Evolutionary conservation across 139 green algal genomes (phyloP), one percentile per base, ranked within the genome.

Genomic region (Pseudopediastrum boryanum): DNA sequence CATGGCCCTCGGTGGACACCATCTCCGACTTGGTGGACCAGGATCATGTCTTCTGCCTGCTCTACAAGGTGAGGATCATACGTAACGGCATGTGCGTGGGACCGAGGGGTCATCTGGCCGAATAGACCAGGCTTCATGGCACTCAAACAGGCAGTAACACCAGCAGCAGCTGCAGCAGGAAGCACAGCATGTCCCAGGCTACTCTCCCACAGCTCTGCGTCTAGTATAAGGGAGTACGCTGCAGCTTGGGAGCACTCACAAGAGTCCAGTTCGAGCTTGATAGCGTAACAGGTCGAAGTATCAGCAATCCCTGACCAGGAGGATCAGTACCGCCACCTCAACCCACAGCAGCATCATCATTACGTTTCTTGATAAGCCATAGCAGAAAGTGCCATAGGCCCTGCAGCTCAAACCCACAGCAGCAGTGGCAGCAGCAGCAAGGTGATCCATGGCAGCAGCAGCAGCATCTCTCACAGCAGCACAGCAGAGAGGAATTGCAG

Each of bases 1-100:
- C 89, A 10, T 99, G 97, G 97, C 97, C 97, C 1, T 77, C 85
- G 2, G 93, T 94, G 41, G 89, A 98, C 23, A 77, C 88, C 27
- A 90, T 98, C 27, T 79, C 90, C 6, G 85, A 94, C 33, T 84
- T 98, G 29, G 97, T 98, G 29, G 96, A 99, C 71, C 76, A 96
- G 38, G 97, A 99, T 82, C 93, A 98, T 77, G 96, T 99, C 1
- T 99, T 99, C 88, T 97, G 92, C 83, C 85, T 99, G 54, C 91
- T 99, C 3, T 99, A 99, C 88, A 96, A 98, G 89, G 92, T 93
- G 33, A 10, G 64, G n/a, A n/a, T n/a, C n/a, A n/a, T n/a, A n/a
- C n/a, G n/a, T n/a, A 13, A 31, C 9, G 0, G 25, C 27, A 21
- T 35, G 16, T 79, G 31, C 27, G 10, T 35, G 21, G 48, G 29